Evolutionary conservation across 805 yeast species (phyloP), one percentile per base, ranked within the genome.

Genomic region (Lachancea waltii): DNA sequence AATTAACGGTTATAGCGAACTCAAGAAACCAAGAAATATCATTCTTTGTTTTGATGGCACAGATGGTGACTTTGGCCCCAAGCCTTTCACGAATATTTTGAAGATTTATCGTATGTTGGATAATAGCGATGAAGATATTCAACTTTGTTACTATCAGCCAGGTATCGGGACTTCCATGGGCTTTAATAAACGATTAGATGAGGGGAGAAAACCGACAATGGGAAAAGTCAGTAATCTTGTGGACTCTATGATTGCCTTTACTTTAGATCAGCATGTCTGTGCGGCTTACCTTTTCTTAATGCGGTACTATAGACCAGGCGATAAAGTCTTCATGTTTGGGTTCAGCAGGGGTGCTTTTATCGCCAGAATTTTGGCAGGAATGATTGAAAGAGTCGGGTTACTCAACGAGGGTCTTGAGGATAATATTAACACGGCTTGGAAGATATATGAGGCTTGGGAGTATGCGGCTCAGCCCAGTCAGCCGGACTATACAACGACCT

Each of bases 21-120:
- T 7, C 7, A 26, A 15, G 13, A 18, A 30, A 18, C 33, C 27
- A 3, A 72, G 69, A 51, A 75, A 70, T 44, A 58, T 78, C 17
- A 59, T 79, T 1, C 52, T 78, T 9, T 78, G 84, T 49, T 69
- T 79, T 35, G 84, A 79, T 61, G 84, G 84, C 1, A 79, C 84
- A 0, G 71, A 65, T 21, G 75, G 70, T 47, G 72, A 72, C 44
- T 77, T 78, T 54, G 80, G 81, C 1, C 67, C 71, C 0, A 58
- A 63, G 17, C 77, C 80, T 0, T 70, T 69, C 39, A 68, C 81
- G 1, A 78, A 76, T 47, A 72, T 74, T 1, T 53, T 79, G 30
- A 73, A 72, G 47, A 42, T 77, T 10, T 79, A 69, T 51, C 62
- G 71, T 29, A 58, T 77, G 58, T 49, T 78, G 23, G 76, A 72